These are phyloP conservation scores for Aspergillus jensenii DNA, from an alignment of 2,329 filamentous ascomycete genomes.

Conservation along the genomic window DNA sequence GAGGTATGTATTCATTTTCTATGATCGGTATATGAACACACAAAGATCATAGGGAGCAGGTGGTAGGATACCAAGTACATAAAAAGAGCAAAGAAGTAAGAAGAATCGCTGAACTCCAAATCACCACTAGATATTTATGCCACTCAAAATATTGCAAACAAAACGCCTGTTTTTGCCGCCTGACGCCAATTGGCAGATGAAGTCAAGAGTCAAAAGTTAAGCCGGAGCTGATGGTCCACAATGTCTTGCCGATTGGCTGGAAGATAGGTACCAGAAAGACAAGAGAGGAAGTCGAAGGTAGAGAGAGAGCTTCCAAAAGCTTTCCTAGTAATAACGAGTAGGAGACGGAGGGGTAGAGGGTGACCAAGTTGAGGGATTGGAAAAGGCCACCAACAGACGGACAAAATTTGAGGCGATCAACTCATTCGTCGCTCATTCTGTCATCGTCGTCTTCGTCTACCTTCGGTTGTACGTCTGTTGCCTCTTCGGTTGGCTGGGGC, in stretches of 20 bases:
- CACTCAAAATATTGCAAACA: slow-evolving; percentile 9
- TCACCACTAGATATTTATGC: slow-evolving; percentile 10
- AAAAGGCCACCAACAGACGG: too few relatives aligned
- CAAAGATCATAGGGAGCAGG: neutral
- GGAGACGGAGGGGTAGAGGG: neutral
- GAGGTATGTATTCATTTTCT: neutral
- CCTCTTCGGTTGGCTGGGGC: slow-evolving; percentile 1
- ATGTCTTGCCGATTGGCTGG: neutral
- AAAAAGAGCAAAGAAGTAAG: neutral
- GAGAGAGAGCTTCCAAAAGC: neutral
- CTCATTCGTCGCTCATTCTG: slow-evolving; percentile 24
- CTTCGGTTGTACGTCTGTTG: slow-evolving; percentile 6
- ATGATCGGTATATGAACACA: neutral
- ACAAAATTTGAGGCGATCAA: neutral
- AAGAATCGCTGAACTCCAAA: slow-evolving; percentile 21
- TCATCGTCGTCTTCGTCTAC: slow-evolving; percentile 16
- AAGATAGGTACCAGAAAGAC: neutral
- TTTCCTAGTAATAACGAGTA: neutral
- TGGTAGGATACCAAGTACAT: slow-evolving; percentile 1
- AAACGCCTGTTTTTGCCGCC: slow-evolving; percentile 18
- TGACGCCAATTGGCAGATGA: slow-evolving; percentile 2
- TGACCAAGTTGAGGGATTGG: too few relatives aligned
- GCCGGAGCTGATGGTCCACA: neutral
- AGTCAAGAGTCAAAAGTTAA: neutral
- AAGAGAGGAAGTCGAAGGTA: neutral